Evolutionary conservation across 2,329 filamentous ascomycete species (phyloP).

Genomic region (Coniochaeta sp.): DNA sequence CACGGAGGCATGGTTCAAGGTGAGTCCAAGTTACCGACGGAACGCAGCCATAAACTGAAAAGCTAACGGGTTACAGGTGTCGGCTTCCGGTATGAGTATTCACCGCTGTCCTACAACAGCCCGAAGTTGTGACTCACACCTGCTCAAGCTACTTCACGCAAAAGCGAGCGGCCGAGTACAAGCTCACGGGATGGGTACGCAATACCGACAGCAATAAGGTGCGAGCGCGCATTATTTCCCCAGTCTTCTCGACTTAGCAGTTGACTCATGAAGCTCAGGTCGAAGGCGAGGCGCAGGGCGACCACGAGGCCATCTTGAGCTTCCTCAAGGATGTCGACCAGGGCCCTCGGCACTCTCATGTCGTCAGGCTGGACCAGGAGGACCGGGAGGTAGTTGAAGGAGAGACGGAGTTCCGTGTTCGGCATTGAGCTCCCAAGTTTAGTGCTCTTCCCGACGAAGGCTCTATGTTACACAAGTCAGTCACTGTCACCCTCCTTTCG

Average conservation of each 20-base stretch:
- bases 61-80: constrained; percentile 37
- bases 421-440: too few relatives aligned
- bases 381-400: constrained; percentile 58
- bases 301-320: constrained; percentile 53
- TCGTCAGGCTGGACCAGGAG: constrained; percentile 66
- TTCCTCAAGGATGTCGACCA: constrained; percentile 70
- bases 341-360: constrained; percentile 66
- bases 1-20: constrained; percentile 63
- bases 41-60: neutral
- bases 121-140: neutral
- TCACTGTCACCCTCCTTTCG: too few relatives aligned
- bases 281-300: constrained; percentile 81
- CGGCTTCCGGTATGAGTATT: constrained; percentile 40
- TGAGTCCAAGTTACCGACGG: constrained; percentile 21
- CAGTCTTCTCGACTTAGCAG: neutral
- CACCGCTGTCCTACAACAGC: neutral
- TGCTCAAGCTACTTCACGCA: constrained; percentile 44
- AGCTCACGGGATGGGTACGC: constrained; percentile 54
- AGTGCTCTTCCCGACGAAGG: too few relatives aligned
- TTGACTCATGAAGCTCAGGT: constrained; percentile 50
- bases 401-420: constrained; percentile 60
- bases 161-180: constrained; percentile 40
- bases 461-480: too few relatives aligned
- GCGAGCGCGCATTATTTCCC: too few relatives aligned
- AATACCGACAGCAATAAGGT: constrained; percentile 53